These are phyloP conservation scores for Trichoderma pleuroti DNA, from an alignment of 2,329 filamentous ascomycete genomes.

Conservation along the genomic window DNA sequence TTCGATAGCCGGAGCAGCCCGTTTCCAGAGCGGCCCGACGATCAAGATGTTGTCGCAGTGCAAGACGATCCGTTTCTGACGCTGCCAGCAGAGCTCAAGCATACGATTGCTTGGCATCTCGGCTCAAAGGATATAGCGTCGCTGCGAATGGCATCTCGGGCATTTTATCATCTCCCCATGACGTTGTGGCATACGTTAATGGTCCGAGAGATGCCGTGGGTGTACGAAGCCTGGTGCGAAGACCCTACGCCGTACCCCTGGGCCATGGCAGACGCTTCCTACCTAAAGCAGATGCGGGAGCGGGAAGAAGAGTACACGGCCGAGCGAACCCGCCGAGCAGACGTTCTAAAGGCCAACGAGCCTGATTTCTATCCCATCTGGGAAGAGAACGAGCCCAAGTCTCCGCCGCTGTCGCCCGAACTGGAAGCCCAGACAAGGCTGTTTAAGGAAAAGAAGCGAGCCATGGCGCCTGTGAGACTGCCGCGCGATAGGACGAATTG, in stretches of 20 bases:
- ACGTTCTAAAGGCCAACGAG: background rate
- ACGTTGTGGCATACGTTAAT: slow-evolving; percentile 6
- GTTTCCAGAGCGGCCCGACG: background rate
- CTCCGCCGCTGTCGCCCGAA: slow-evolving; percentile 7
- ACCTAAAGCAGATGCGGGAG: background rate
- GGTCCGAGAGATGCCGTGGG: slow-evolving; percentile 2
- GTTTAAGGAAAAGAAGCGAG: slow-evolving; percentile 1
- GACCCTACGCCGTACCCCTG: slow-evolving; percentile 7
- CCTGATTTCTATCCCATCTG: background rate
- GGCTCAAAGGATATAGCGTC: slow-evolving; percentile 10
- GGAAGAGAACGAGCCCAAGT: slow-evolving; percentile 3
- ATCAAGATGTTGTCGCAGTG: background rate
- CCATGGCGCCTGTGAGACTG: background rate
- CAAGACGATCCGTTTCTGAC: background rate
- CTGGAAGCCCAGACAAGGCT: background rate
- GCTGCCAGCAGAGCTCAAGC: slow-evolving; percentile 4
- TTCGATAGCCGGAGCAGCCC: slow-evolving; percentile 12
- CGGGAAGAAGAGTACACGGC: background rate
- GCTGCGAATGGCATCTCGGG: slow-evolving; percentile 3
- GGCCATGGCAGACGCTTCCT: background rate
- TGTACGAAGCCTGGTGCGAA: slow-evolving; percentile 18
- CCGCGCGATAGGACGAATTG: slow-evolving; percentile 18
- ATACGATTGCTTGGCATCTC: slow-evolving; percentile 13
- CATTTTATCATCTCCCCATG: slow-evolving; percentile 14
- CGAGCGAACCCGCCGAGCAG: background rate